Evolutionary conservation across 306 rosid species (phyloP).

Genomic region (Hippophae rhamnoides): DNA sequence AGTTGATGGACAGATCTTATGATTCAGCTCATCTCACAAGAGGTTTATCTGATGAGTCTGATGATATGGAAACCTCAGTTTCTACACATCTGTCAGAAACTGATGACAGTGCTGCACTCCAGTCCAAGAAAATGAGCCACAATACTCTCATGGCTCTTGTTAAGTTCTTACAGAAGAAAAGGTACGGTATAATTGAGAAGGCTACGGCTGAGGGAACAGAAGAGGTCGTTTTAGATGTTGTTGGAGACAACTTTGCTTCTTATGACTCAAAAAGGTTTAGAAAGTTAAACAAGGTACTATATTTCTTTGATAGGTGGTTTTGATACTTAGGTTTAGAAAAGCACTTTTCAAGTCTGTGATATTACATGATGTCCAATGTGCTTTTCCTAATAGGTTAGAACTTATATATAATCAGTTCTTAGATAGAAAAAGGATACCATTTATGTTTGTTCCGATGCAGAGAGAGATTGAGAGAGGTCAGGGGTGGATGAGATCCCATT

Average conservation of each 20-base stretch:
- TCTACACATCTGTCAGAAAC: conserved; percentile 39
- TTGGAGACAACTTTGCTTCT: conserved; percentile 57
- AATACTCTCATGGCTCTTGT: conserved; percentile 96
- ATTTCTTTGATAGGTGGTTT: conserved; percentile 1
- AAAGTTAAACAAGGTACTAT: conserved; percentile 72
- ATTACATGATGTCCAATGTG: no score
- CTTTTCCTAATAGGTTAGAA: no score
- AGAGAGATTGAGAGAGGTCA: no score
- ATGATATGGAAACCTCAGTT: conserved; percentile 61
- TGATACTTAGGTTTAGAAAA: conserved; percentile 4
- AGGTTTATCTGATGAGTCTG: conserved; percentile 75
- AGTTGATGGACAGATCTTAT: conserved; percentile 49
- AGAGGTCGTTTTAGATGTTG: conserved; percentile 89
- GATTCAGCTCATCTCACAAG: conserved; percentile 63
- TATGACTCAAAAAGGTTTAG: conserved; percentile 47
- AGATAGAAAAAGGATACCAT: no score
- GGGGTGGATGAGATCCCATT: no score
- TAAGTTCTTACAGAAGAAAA: conserved; percentile 83
- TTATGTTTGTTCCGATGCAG: no score
- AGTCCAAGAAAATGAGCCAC: conserved; percentile 83
- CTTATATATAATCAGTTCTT: no score
- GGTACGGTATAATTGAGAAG: conserved; percentile 67
- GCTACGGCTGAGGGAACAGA: conserved; percentile 98
- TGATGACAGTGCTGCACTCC: conserved; percentile 58
- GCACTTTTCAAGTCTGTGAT: no score